Evolutionary conservation across 805 yeast genomes (phyloP), one percentile per base, ranked within the genome.

Genomic region (Starmerella tilneyi): DNA sequence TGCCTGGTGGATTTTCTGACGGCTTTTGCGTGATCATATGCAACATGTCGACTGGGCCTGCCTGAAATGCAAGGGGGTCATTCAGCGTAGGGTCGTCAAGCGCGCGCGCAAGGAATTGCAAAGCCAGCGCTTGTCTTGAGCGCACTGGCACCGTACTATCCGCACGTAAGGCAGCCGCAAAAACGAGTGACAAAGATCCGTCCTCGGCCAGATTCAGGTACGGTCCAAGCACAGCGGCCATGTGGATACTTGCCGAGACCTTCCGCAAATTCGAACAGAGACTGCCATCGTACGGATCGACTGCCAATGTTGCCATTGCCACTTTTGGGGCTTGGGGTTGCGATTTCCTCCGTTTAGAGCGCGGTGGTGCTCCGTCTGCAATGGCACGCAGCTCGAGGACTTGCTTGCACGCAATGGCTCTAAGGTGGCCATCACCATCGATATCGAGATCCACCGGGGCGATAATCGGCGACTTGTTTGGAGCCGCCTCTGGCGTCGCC

Each of bases 41-140:
- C 20, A 52, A 24, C 21, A 52, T 40, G 11, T 52, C 52, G 2
- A 30, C 33, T 1, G 52, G 48, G 12, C 46, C 35, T 1, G 54
- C 50, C 24, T 23, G 29, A 22, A 42, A 50, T 1, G 37, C 35
- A 7, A 20, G 37, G 4, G 56, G 54, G 21, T 47, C 40, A 11
- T 27, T 22, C 3, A 52, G 43, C 4, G 50, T 34, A 3, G 24
- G 36, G 21, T 52, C 56, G 15, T 50, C 29, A 0, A 47, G 35
- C 1, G 48, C 52, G 7, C 47, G 23, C 4, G 50, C 50, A 20
- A 52, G 30, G 31, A 52, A 44, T 17, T 32, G 38, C 9, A 49
- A 24, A 8, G 51, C 39, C 4, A 29, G 13, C 8, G 12, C 11
- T 13, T 36, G 43, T 15, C 40, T 43, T 5, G 26, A 23, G 5